Base-by-base conservation (phyloP, 306 rosid genomes). In the Vigna reflexopilosa region DNA sequence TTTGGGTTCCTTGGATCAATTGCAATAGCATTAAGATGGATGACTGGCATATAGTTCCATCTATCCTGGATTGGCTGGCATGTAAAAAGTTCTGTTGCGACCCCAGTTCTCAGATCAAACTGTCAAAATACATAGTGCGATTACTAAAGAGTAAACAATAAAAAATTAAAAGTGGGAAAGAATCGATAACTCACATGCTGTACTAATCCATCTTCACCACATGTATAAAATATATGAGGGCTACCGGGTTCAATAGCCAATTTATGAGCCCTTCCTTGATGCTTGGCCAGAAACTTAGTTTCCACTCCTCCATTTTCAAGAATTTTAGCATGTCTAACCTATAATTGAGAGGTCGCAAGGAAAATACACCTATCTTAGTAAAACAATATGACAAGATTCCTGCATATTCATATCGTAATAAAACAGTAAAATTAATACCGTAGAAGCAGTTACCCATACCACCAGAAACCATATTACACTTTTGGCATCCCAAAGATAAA, bases 201-300 rank as follows among this genome's bases (percentile, higher is more conserved):
- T 55, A 95, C 98, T 55, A 87, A 42, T 76, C 98, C 99, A 90
- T 95, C 99, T 87, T 95, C 99, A 81, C 98, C 99, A 9, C 99
- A 95, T 26, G 94, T 88, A 70, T 86, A 95, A 76, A 95, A 93
- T 49, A 89, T 89, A 84, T 95, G 89, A 54, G 98, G 90, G 85
- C 99, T 95, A 74, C 99, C 98, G 40, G 99, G 98, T 70, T 93
- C 99, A 70, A 95, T 85, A 54, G 99, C 98, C 87, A 95, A 79
- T 85, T 93, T 95, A 88, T 95, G 99, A 76, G 91, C 98, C 30
- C 93, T 86, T 73, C 93, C 96, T 36, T 72, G 82, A 87, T 95
- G 99, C 72, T 42, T 87, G 61, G 75, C 93, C 62, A 95, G 84
- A 54, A 83, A 44, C 56, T 83, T 81, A 61, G 88, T 86, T 59